Base-by-base conservation (phyloP, 208 protist genomes). In the Chromosphaera perkinsii region DNA sequence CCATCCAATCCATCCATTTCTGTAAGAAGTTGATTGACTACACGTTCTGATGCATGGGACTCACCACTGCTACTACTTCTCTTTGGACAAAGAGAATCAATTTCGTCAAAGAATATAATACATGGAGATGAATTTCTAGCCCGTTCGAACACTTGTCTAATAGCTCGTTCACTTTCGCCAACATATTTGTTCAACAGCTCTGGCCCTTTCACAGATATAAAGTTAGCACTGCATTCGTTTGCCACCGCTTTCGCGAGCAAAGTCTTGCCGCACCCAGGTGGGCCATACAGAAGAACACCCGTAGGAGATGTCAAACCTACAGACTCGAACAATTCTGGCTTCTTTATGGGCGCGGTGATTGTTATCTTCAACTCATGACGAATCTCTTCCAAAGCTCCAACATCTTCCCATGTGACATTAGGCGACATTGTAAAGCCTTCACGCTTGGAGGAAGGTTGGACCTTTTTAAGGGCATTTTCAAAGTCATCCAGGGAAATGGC, bases 21-120 rank as follows among this genome's bases (percentile, higher is more conserved):
- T 1, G 97, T 99, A 0, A 99, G 85, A 5, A 99, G 83, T 76
- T 97, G 92, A 78, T 99, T 99, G 5, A 99, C 96, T 20, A 99
- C 90, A 10, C 96, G 79, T 71, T 98, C 92, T 64, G 89, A 95
- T 29, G 86, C 87, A 26, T 56, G 59, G 20, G 72, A 72, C 48
- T 42, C 36, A 35, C 31, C 51, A 45, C 40, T 73, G 66, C 92
- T 88, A 2, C 73, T 90, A 35, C 87, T 90, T 55, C 94, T 85
- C 26, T 87, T 81, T 22, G 92, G 94, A 5, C 87, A 91, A 10
- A 99, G 80, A 0, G 95, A 90, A 78, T 99, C 97, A n/a, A 98
- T 82, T 79, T 99, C 97, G 80, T 99, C 97, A 76, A 99, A 99
- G 75, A 99, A 99, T 43, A 99, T 85, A 45, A 99, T 89, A 80